These are phyloP conservation scores for Aspergillus ostianus DNA, from an alignment of 495 filamentous ascomycete species.

Conservation along the genomic window DNA sequence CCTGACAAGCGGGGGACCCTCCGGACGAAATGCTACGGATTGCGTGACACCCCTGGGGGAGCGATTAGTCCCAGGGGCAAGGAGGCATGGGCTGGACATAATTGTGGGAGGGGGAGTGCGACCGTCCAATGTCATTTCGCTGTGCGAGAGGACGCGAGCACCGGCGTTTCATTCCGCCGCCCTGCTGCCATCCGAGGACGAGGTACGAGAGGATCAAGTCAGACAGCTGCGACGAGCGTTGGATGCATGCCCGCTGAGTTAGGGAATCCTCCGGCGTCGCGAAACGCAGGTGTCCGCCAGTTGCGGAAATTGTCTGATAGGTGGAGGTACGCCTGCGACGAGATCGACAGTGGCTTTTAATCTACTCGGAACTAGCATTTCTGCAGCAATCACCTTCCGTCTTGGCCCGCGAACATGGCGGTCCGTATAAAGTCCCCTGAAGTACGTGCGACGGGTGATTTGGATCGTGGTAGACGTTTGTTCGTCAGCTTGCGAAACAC, in stretches of 20 bases:
- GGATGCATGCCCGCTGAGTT: background rate
- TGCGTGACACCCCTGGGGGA: constrained; percentile 17
- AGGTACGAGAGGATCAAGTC: background rate
- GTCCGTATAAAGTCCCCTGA: too few relatives aligned
- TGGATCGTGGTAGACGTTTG: too few relatives aligned
- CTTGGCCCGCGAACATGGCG: too few relatives aligned
- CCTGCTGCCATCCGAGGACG: constrained; percentile 12
- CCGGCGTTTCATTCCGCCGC: constrained; percentile 43
- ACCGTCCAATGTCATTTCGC: constrained; percentile 28
- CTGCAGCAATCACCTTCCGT: too few relatives aligned
- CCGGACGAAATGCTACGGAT: constrained; percentile 19
- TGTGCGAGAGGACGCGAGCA: constrained; percentile 27
- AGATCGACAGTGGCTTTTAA: background rate
- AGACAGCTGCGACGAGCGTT: background rate
- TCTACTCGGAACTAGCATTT: too few relatives aligned
- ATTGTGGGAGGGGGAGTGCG: constrained; percentile 44
- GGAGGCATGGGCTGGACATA: constrained; percentile 15
- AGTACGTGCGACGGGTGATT: too few relatives aligned
- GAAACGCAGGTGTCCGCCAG: too few relatives aligned
- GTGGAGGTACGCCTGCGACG: background rate
- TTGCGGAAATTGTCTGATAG: background rate
- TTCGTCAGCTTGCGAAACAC: too few relatives aligned
- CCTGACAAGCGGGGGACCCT: constrained; percentile 46
- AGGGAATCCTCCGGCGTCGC: too few relatives aligned
- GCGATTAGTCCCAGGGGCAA: background rate